Conservation (phyloP, 148 eudicot genomes). For the Cornus suecica region DNA sequence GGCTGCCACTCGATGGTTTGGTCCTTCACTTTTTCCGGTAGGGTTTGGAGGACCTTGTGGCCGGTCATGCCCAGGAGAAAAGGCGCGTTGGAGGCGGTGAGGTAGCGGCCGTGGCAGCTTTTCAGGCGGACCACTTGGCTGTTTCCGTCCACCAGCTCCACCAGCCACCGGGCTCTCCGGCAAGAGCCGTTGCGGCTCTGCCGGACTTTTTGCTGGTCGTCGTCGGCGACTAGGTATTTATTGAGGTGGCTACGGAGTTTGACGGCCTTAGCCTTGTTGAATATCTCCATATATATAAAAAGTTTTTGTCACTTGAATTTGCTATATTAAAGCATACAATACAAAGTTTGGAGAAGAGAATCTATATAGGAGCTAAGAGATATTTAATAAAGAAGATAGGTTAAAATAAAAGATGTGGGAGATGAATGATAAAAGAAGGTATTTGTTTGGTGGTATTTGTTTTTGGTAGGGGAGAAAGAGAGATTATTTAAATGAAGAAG, state of each 20-base stretch:
- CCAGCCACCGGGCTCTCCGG: constrained; percentile 51
- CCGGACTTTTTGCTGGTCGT: constrained; percentile 50
- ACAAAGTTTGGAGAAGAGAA: too few species aligned
- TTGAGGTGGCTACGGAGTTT: constrained; percentile 56
- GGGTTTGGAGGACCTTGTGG: constrained; percentile 46
- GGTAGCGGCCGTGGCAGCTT: constrained; percentile 43
- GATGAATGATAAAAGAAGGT: background rate
- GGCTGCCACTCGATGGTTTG: constrained; percentile 62
- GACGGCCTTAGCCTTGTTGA: constrained; percentile 48
- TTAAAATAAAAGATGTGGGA: background rate
- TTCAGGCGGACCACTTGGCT: constrained; percentile 43
- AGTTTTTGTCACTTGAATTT: too few species aligned
- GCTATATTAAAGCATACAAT: too few species aligned
- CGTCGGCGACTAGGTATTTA: constrained; percentile 63
- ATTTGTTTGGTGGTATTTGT: constrained; percentile 1
- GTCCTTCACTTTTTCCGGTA: constrained; percentile 22
- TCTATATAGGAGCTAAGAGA: too few species aligned
- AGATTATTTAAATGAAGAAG: background rate
- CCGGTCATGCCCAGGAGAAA: constrained; percentile 80
- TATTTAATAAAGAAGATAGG: too few species aligned
- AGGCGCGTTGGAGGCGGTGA: constrained; percentile 56
- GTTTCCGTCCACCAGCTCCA: constrained; percentile 47
- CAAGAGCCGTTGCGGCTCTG: constrained; percentile 57
- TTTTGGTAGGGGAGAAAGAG: background rate
- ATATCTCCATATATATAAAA: constrained; percentile 38